Base-by-base conservation (phyloP, 2,329 filamentous ascomycete species). In the Mollisia scopiformis region DNA sequence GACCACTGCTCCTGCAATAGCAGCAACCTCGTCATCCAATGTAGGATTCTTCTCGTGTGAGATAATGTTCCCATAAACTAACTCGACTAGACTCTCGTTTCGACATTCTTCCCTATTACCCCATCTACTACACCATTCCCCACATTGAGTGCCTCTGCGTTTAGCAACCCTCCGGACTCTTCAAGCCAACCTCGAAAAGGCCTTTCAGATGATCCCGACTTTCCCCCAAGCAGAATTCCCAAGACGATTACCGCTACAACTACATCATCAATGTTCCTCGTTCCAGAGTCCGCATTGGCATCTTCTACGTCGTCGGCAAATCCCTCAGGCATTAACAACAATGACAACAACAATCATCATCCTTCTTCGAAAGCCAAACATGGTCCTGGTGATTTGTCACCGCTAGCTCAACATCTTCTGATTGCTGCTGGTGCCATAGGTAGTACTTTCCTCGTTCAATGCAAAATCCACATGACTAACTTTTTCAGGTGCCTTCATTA, bases 391-490 rank as follows among this genome's bases (percentile, higher is more conserved):
- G 16, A 66, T 23, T 21, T 74, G 14, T 67, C 66, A 31, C 65
- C 67, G 7, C 51, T 60, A 31, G 65, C 67, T 3, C 64, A 73
- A 58, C 64, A 69, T 31, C 56, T 71, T 30, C 46, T 73, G 33
- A 69, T 74, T 55, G 67, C 68, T 35, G 58, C 58, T 35, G 72
- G 68, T 49, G 60, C 68, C 37, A 70, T 73, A 46, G 70, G 71
- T 73, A 68, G 14, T 51, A 13, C 30, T 31, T 19, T 14, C 56
- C 66, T 23, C 2, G 6, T 16, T 25, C 16, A 13, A 47, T 7
- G 8, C 53, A 46, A n/a, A 21, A 19, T 43, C 6, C n/a, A 2
- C 23, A 46, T 21, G 10, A 31, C 57, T 63, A 39, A 64, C 41
- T 49, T 25, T 5, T 41, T 37, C 53, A 74, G 72, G 70, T 23